Percentiles rank a stretch among this genome's conserved stretches.
phyloP scores from a whole-genome alignment of 2,329 filamentous ascomycete genomes.

The Sporothrix curviconia region DNA sequence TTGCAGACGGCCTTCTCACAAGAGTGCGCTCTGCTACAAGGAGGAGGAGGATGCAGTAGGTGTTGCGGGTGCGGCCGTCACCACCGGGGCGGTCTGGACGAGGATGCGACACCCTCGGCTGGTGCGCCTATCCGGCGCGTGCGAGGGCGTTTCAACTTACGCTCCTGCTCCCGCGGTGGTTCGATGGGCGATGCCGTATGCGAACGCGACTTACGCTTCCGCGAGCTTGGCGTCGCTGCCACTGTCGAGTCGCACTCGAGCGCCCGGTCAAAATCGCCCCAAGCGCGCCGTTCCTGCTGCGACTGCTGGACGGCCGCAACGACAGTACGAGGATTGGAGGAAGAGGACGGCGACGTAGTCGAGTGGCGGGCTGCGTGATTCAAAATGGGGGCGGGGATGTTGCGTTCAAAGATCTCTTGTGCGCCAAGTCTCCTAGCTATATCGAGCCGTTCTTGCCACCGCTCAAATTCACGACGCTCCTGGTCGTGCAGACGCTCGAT shows the following conservation, averaged over 20 bases:
- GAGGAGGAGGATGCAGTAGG: neutral
- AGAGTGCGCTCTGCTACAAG: neutral
- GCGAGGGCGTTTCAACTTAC: conserved; percentile 80
- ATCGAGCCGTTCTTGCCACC: conserved; percentile 77
- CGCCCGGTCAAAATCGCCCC: conserved; percentile 85
- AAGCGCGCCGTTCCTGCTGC: conserved; percentile 73
- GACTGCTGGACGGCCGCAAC: conserved; percentile 59
- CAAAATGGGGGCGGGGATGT: conserved; percentile 50
- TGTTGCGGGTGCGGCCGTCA: neutral
- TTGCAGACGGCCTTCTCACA: neutral
- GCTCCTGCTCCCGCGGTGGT: conserved; percentile 62
- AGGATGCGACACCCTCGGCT: conserved; percentile 38
- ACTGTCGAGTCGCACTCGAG: conserved; percentile 55
- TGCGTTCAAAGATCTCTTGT: conserved; percentile 62
- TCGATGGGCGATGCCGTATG: conserved; percentile 65
- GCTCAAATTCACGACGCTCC: conserved; percentile 52
- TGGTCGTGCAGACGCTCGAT: conserved; percentile 48
- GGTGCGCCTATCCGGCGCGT: conserved; percentile 58
- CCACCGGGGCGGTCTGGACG: conserved; percentile 20
- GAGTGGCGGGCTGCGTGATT: conserved; percentile 49
- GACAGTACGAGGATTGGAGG: conserved; percentile 30
- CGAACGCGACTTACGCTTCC: conserved; percentile 70
- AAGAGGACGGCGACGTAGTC: neutral
- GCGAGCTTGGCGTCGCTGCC: conserved; percentile 41
- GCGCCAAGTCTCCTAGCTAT: conserved; percentile 77